Conservation (phyloP, 805 yeast species). For the Starmerella geochares region DNA sequence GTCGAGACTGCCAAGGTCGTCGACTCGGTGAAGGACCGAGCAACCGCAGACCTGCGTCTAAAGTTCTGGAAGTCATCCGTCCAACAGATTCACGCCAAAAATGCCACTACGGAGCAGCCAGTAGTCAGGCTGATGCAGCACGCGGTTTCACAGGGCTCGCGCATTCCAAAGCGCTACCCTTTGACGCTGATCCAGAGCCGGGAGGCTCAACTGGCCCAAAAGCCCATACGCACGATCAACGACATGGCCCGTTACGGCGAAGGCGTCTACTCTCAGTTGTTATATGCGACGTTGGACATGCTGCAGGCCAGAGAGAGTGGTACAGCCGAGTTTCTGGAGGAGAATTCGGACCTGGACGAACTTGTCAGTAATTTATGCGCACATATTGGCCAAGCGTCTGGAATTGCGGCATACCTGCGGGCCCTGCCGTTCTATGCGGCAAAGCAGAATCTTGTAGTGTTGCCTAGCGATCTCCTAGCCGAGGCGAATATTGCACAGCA, state of each 20-base stretch:
- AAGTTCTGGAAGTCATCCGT: slow-evolving; percentile 66
- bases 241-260: slow-evolving; percentile 69
- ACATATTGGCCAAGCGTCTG: slow-evolving; percentile 73
- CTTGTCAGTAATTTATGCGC: slow-evolving; percentile 54
- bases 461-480: slow-evolving; percentile 56
- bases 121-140: slow-evolving; percentile 47
- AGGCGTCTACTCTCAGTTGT: slow-evolving; percentile 64
- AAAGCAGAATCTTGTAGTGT: slow-evolving; percentile 41
- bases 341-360: slow-evolving; percentile 37
- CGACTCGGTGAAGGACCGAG: slow-evolving; percentile 33
- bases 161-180: slow-evolving; percentile 46
- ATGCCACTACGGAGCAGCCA: slow-evolving; percentile 39
- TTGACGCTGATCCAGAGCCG: slow-evolving; percentile 52
- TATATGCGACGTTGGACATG: slow-evolving; percentile 36
- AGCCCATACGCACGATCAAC: slow-evolving; percentile 41
- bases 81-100: slow-evolving; percentile 21
- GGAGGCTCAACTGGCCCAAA: slow-evolving; percentile 41
- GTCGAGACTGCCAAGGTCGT: slow-evolving; percentile 50
- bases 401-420: slow-evolving; percentile 54
- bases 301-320: slow-evolving; percentile 54
- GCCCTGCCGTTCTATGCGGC: slow-evolving; percentile 51
- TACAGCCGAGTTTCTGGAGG: slow-evolving; percentile 40
- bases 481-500: slow-evolving; percentile 53
- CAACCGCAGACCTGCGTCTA: slow-evolving; percentile 41
- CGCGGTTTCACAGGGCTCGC: slow-evolving; percentile 39